Evolutionary conservation across 2,329 filamentous ascomycete species (phyloP).

Genomic region (Alternaria triticina): DNA sequence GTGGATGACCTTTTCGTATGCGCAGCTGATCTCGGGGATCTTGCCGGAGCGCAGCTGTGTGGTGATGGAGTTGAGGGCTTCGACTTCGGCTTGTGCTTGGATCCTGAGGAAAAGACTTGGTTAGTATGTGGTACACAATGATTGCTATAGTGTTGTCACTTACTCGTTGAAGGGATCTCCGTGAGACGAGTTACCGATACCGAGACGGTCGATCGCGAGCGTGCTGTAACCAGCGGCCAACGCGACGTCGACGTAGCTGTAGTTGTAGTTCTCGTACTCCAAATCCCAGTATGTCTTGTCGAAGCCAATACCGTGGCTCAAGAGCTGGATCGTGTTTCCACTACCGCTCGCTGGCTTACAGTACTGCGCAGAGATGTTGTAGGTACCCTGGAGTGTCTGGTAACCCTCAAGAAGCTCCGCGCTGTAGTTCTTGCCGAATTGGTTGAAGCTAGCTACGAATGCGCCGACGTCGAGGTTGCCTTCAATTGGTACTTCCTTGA

Average conservation of each 20-base stretch:
- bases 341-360: slow-evolving; percentile 59
- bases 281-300: slow-evolving; percentile 69
- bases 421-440: slow-evolving; percentile 54
- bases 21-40: slow-evolving; percentile 51
- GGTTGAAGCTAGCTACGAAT: slow-evolving; percentile 50
- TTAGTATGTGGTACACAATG: background rate
- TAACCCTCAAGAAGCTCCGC: slow-evolving; percentile 56
- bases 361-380: slow-evolving; percentile 66
- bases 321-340: slow-evolving; percentile 52
- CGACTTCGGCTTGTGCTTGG: slow-evolving; percentile 64
- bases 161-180: slow-evolving; percentile 64
- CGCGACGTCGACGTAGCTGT: slow-evolving; percentile 66
- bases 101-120: slow-evolving; percentile 44
- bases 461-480: slow-evolving; percentile 64
- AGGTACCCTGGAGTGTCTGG: slow-evolving; percentile 59
- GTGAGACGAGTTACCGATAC: slow-evolving; percentile 64
- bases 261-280: slow-evolving; percentile 63
- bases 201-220: slow-evolving; percentile 67
- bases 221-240: slow-evolving; percentile 64
- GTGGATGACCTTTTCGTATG: slow-evolving; percentile 60
- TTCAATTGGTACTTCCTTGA: slow-evolving; percentile 56
- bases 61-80: slow-evolving; percentile 63
- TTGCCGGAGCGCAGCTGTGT: slow-evolving; percentile 54
- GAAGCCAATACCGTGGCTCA: slow-evolving; percentile 63
- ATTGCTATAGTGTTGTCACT: background rate